Evolutionary conservation across 352 stramenopile genomes (phyloP), one percentile per base, ranked within the genome.

Genomic region (Pythium scleroteichum): DNA sequence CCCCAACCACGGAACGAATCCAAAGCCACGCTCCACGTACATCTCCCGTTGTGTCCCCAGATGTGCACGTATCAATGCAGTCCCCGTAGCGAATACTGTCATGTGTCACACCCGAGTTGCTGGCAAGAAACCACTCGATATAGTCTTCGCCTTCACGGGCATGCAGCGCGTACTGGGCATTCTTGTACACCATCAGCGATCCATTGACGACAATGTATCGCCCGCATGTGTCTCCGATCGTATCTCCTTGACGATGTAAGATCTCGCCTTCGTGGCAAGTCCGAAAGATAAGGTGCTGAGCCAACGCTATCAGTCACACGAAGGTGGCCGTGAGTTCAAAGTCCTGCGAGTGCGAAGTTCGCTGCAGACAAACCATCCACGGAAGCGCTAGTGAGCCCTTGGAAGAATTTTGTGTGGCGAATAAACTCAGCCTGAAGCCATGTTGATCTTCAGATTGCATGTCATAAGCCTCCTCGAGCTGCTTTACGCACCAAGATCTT

Each of bases 401-500:
- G 26, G 24, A 72, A 61, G 39, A 80, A 81, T 23, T 59, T 79
- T 22, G 59, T 69, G 4, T 75, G 56, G 12, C 58, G 53, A 12
- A 85, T 65, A 14, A 83, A 75, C 33, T 71, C 69, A 5, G 48
- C 69, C 73, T 82, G 38, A 44, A n/a, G 14, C 13, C 17, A 48
- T 5, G 4, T 26, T 48, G 7, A 44, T 4, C 38, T 20, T 44
- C 7, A 44, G 38, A 44, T 44, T 4, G 17, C n/a, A n/a, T n/a
- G n/a, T n/a, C n/a, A n/a, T n/a, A n/a, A n/a, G n/a, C n/a, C n/a
- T n/a, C n/a, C n/a, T n/a, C n/a, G n/a, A n/a, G n/a, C n/a, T n/a
- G n/a, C n/a, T n/a, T n/a, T n/a, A 22, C 56, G 26, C 53, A 85
- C 73, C 54, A 85, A 41, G 8, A 85, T 52, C 56, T 83, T 85